Evolutionary conservation across 2,329 filamentous ascomycete genomes (phyloP).

Genomic region (Xylariaceae sp.): DNA sequence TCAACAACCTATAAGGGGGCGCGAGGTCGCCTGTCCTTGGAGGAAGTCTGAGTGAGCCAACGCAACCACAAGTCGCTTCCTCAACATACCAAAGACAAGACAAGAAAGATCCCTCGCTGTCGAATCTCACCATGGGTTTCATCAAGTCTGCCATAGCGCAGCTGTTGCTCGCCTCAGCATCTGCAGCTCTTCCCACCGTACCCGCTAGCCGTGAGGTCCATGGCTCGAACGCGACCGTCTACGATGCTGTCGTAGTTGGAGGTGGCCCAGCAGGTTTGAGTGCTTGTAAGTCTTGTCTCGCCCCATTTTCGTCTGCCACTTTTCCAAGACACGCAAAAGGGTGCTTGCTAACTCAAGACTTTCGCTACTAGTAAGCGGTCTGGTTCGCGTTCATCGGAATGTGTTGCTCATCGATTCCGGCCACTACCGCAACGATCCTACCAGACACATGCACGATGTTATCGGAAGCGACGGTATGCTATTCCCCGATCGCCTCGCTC

Average conservation of each 20-base stretch:
- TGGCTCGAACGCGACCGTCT: constrained; percentile 1
- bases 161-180: constrained; percentile 10
- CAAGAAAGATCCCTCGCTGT: background rate
- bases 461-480: constrained; percentile 51
- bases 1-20: too few species aligned
- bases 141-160: constrained; percentile 12
- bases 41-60: background rate
- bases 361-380: constrained; percentile 42
- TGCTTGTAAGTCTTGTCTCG: constrained; percentile 8
- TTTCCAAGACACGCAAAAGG: background rate
- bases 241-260: constrained; percentile 18
- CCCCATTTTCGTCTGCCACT: background rate
- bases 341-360: constrained; percentile 2
- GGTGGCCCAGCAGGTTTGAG: constrained; percentile 18
- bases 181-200: constrained; percentile 12
- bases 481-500: too few species aligned
- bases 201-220: background rate
- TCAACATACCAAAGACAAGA: background rate
- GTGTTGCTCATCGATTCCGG: constrained; percentile 54
- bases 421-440: constrained; percentile 51
- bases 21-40: too few species aligned
- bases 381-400: constrained; percentile 52
- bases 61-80: background rate
- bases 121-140: constrained; percentile 15
- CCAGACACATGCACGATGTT: constrained; percentile 56